phyloP scores from a whole-genome alignment of 768 basidiomycete species.

The Boletus bicolor region DNA sequence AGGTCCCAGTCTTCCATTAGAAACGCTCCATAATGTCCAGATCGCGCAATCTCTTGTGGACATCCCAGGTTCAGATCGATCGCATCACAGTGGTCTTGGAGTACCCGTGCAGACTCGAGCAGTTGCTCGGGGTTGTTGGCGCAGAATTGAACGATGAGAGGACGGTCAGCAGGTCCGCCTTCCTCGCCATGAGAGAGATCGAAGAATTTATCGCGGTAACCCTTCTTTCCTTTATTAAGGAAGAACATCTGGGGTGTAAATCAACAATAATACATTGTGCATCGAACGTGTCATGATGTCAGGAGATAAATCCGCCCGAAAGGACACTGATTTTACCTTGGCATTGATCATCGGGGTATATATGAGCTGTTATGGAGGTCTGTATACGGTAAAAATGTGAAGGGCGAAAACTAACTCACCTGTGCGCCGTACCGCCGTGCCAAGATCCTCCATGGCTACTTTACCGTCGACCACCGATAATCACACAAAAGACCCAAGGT shows the following conservation, averaged over 20 bases:
- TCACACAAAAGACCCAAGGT: not conserved
- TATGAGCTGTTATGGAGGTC: constrained; percentile 50
- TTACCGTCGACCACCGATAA: not conserved
- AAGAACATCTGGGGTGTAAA: constrained; percentile 53
- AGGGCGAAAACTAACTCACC: constrained; percentile 34
- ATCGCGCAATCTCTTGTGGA: constrained; percentile 91
- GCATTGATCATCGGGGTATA: constrained; percentile 99
- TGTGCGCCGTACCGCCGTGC: constrained; percentile 81
- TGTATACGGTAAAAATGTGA: too few relatives aligned
- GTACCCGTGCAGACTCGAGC: constrained; percentile 68
- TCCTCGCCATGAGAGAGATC: constrained; percentile 75
- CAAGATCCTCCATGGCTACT: constrained; percentile 84
- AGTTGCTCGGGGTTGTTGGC: constrained; percentile 83
- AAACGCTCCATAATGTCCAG: constrained; percentile 86
- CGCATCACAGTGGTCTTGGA: constrained; percentile 84
- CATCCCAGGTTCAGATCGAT: constrained; percentile 94
- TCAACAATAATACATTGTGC: not conserved
- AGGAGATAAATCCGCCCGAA: not conserved
- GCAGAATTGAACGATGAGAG: constrained; percentile 91
- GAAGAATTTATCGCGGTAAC: constrained; percentile 63
- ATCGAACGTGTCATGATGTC: not conserved
- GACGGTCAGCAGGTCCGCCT: constrained; percentile 71
- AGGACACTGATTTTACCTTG: constrained; percentile 45
- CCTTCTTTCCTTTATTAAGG: constrained; percentile 31
- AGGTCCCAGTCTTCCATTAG: constrained; percentile 95